phyloP scores from a whole-genome alignment of 352 stramenopile species.

The Globisporangium lucens region DNA sequence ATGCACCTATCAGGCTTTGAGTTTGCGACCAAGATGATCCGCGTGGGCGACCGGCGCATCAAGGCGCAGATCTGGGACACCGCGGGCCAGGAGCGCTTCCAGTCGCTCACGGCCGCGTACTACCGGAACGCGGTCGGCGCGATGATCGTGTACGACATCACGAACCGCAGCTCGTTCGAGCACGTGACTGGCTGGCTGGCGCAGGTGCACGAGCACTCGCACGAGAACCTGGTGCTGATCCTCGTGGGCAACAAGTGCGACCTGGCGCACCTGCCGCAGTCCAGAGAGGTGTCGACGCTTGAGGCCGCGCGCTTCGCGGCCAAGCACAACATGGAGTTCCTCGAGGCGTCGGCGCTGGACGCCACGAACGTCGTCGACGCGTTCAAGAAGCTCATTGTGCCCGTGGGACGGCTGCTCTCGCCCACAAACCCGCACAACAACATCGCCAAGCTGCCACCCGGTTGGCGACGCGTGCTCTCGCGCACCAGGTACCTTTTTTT shows the following conservation, averaged over 20 bases:
- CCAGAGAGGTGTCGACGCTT: conserved; percentile 81
- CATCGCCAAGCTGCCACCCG: conserved; percentile 60
- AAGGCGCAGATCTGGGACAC: conserved; percentile 90
- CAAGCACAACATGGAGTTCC: conserved; percentile 80
- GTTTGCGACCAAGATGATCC: conserved; percentile 86
- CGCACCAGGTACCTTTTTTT: conserved; percentile 42
- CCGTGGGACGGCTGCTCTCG: conserved; percentile 73
- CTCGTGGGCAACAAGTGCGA: conserved; percentile 90
- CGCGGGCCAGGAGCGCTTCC: conserved; percentile 88
- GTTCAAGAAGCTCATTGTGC: conserved; percentile 88
- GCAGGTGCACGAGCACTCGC: conserved; percentile 79
- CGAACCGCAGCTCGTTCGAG: conserved; percentile 82
- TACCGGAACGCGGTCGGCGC: conserved; percentile 89
- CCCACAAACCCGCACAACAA: conserved; percentile 48
- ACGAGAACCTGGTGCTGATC: conserved; percentile 81
- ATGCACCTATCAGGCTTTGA: conserved; percentile 47
- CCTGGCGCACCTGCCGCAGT: conserved; percentile 68
- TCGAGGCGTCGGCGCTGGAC: conserved; percentile 82
- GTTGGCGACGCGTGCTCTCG: conserved; percentile 79
- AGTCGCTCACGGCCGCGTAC: conserved; percentile 90
- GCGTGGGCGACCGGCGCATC: conserved; percentile 75
- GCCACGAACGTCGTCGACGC: conserved; percentile 85
- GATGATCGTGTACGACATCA: conserved; percentile 93
- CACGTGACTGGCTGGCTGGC: conserved; percentile 73
- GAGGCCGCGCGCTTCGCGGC: conserved; percentile 82